These are phyloP conservation scores for Macroventuria anomochaeta DNA, from an alignment of 2,329 filamentous ascomycete genomes.

Conservation along the genomic window DNA sequence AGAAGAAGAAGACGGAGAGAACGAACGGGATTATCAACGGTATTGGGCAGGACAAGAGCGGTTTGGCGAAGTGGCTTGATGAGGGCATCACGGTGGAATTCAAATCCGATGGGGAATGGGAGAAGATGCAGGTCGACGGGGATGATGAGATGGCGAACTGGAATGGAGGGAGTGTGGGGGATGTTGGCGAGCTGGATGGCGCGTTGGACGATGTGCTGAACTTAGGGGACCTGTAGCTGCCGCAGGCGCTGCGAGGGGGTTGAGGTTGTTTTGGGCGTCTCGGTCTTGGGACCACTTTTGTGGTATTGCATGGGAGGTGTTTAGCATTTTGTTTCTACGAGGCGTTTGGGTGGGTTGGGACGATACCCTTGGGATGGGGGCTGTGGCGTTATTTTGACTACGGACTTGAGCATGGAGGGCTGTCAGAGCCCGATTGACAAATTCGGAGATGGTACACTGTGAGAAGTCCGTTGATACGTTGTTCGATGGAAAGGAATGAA, in stretches of 20 bases:
- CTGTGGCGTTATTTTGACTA: neutral
- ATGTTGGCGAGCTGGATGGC: conserved; percentile 37
- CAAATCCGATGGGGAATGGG: conserved; percentile 9
- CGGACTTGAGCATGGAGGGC: too few species aligned
- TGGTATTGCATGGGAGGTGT: conserved; percentile 1
- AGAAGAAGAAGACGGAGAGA: conserved; percentile 3
- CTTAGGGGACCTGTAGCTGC: conserved; percentile 35
- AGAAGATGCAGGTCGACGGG: conserved; percentile 45
- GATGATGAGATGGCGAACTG: conserved; percentile 49
- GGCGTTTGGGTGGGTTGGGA: conserved; percentile 6
- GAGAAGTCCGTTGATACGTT: too few species aligned
- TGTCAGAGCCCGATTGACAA: too few species aligned
- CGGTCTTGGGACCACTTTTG: neutral
- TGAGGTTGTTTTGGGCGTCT: neutral
- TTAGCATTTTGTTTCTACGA: neutral
- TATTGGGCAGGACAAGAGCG: conserved; percentile 28
- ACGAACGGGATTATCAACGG: conserved; percentile 19
- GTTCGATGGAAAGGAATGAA: too few species aligned
- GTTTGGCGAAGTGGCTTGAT: conserved; percentile 14
- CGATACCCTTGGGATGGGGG: conserved; percentile 4
- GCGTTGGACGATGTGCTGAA: conserved; percentile 50
- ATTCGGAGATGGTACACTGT: too few species aligned
- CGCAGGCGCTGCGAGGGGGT: too few species aligned
- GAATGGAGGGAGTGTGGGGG: conserved; percentile 47
- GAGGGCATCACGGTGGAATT: conserved; percentile 12